Evolutionary conservation across 208 protist genomes (phyloP).

Genomic region (Wallacemonas sp.): DNA sequence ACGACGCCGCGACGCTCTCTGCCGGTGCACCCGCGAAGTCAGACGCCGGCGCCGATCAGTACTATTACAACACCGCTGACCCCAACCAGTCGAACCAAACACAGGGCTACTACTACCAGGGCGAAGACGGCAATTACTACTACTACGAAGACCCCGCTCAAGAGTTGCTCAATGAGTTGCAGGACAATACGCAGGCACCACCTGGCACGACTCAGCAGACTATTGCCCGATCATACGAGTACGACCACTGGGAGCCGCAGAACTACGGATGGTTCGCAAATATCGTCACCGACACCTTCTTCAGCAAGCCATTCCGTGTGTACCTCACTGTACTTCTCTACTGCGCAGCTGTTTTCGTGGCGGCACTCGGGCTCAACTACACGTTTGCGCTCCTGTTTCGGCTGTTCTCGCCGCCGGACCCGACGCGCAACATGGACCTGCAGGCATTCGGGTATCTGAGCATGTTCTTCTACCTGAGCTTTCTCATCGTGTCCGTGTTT

Average conservation of each 20-base stretch:
- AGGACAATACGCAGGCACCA: conserved; percentile 25
- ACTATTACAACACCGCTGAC: conserved; percentile 12
- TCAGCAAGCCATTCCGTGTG: conserved; percentile 58
- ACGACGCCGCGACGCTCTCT: neutral
- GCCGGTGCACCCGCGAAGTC: conserved; percentile 10
- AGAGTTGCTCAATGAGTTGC: conserved; percentile 20
- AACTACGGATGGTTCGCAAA: conserved; percentile 74
- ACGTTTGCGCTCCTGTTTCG: conserved; percentile 76
- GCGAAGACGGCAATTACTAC: conserved; percentile 76
- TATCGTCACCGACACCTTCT: conserved; percentile 79
- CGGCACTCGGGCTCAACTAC: conserved; percentile 60
- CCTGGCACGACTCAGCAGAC: conserved; percentile 32
- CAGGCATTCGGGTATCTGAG: conserved; percentile 65
- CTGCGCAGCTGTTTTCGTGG: conserved; percentile 56
- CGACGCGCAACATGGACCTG: conserved; percentile 27
- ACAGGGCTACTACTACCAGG: conserved; percentile 79
- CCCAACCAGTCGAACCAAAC: conserved; percentile 13
- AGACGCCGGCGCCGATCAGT: neutral
- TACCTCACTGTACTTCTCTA: conserved; percentile 85
- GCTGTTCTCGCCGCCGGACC: conserved; percentile 49
- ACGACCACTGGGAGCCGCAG: conserved; percentile 73
- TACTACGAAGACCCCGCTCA: conserved; percentile 50
- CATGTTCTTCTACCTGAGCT: conserved; percentile 84
- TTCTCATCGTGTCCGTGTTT: conserved; percentile 57
- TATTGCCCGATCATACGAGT: conserved; percentile 64